These are phyloP conservation scores for Pyrenochaeta sp. DNA, from an alignment of 2,329 filamentous ascomycete genomes.

Conservation along the genomic window DNA sequence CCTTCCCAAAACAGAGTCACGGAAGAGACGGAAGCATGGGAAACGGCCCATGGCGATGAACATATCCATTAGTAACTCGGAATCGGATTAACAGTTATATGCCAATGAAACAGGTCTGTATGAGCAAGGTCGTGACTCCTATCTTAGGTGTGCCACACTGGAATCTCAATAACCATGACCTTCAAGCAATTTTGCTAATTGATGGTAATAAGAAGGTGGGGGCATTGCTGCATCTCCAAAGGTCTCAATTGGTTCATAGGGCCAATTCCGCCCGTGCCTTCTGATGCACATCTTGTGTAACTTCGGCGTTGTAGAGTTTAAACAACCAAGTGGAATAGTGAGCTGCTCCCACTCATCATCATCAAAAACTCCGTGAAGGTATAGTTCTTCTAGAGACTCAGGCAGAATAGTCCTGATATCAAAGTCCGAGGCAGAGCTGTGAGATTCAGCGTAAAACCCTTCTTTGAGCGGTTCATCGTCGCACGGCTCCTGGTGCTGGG, in stretches of 20 bases:
- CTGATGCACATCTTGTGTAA: background rate
- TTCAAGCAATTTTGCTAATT: too few relatives aligned
- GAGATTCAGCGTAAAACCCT: background rate
- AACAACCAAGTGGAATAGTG: background rate
- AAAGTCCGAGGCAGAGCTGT: background rate
- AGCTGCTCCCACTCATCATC: background rate
- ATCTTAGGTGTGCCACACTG: too few relatives aligned
- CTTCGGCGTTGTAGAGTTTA: background rate
- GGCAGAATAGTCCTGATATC: background rate
- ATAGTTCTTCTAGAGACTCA: background rate
- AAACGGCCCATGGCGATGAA: background rate
- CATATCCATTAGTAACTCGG: too few relatives aligned
- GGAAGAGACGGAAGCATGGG: background rate
- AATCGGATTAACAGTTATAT: too few relatives aligned
- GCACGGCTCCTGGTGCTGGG: background rate
- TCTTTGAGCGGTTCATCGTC: background rate
- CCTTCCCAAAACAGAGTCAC: background rate
- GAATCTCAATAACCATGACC: too few relatives aligned
- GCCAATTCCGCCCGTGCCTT: background rate
- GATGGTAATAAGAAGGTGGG: too few relatives aligned
- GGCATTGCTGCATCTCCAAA: background rate
- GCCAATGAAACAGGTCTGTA: background rate
- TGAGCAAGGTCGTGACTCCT: too few relatives aligned
- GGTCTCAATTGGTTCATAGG: background rate
- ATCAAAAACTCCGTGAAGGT: background rate